Evolutionary conservation across 495 filamentous ascomycete genomes (phyloP).

Genomic region (Penicillium cinerascens): DNA sequence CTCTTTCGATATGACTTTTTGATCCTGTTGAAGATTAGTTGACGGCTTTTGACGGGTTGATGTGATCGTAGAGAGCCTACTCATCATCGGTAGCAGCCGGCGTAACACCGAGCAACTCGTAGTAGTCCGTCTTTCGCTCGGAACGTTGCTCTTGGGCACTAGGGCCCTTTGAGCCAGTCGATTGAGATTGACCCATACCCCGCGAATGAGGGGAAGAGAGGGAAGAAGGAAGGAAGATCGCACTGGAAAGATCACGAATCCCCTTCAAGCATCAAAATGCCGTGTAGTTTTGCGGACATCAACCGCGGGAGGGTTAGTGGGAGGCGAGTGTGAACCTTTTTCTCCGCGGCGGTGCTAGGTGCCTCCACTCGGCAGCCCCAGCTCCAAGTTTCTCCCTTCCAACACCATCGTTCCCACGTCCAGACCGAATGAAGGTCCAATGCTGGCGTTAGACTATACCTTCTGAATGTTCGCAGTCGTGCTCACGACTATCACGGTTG

Average conservation of each 20-base stretch:
- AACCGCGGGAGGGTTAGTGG: not conserved
- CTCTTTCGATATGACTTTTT: constrained; percentile 90
- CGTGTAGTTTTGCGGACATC: not conserved
- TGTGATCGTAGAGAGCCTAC: constrained; percentile 44
- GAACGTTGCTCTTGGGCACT: constrained; percentile 15
- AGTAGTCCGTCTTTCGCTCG: constrained; percentile 76
- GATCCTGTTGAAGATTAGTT: constrained; percentile 53
- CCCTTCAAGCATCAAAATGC: not conserved
- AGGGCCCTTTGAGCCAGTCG: constrained; percentile 43
- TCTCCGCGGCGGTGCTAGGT: not conserved
- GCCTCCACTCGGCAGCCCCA: not conserved
- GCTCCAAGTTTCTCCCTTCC: not conserved
- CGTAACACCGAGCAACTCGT: constrained; percentile 77
- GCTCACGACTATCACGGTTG: not conserved
- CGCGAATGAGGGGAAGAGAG: not conserved
- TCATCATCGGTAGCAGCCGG: constrained; percentile 75
- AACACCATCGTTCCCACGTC: not conserved
- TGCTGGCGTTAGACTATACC: constrained; percentile 8
- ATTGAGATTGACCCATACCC: constrained; percentile 80
- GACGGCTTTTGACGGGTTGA: not conserved
- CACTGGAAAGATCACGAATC: not conserved
- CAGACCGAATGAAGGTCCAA: constrained; percentile 3
- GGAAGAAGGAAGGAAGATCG: not conserved
- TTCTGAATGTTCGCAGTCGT: not conserved
- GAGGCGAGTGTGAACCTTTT: not conserved